Evolutionary conservation across 495 filamentous ascomycete genomes (phyloP).

Genomic region (Xylaria intraflava): DNA sequence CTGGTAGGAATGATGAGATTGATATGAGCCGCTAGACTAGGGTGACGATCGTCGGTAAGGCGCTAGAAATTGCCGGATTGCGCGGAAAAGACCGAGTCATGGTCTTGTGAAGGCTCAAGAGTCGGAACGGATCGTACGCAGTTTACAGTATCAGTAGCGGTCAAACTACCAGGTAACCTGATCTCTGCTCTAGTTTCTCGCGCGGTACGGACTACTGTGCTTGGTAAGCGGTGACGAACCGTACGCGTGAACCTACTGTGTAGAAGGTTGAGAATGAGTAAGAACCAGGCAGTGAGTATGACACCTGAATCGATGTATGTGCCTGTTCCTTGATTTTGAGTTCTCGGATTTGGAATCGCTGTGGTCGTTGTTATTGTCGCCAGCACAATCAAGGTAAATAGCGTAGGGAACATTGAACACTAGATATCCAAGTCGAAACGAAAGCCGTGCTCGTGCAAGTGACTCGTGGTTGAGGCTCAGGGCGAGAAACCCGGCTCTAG

Average conservation of each 20-base stretch:
- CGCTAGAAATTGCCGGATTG: background rate
- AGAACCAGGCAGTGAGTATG: background rate
- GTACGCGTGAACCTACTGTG: no score
- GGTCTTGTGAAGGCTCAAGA: background rate
- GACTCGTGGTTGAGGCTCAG: no score
- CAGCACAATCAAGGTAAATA: background rate
- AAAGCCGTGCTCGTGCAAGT: no score
- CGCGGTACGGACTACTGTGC: no score
- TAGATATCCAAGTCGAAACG: background rate
- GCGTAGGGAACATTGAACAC: background rate
- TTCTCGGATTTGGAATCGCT: background rate
- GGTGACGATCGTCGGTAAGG: background rate
- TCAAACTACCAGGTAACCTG: no score
- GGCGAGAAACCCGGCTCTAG: no score
- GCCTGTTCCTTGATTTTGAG: background rate
- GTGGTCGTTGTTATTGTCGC: background rate
- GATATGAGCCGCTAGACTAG: conserved; percentile 5
- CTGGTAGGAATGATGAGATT: background rate
- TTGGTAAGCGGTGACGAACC: background rate
- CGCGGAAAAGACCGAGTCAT: background rate
- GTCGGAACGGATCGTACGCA: background rate
- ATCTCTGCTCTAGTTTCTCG: no score
- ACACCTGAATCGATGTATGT: background rate
- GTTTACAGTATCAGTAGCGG: background rate
- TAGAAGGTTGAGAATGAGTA: background rate